Percentiles rank a stretch among this genome's conserved stretches.
Evolutionary conservation across 345 rosid species (phyloP).

Genomic region (Jatropha curcas): DNA sequence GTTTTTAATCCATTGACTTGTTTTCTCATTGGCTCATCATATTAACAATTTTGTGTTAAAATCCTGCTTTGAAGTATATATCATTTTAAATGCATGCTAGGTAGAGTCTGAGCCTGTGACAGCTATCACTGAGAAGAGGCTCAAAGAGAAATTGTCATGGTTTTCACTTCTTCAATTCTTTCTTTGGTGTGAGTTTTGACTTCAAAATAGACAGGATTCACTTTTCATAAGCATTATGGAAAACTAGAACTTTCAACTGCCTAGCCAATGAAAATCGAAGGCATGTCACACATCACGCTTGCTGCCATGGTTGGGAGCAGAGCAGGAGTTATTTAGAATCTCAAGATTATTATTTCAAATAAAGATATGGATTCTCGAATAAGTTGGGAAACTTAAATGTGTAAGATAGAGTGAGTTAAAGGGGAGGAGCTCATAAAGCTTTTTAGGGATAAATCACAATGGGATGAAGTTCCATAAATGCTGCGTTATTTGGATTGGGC

Average conservation of each 20-base stretch:
- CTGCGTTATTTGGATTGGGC: neutral
- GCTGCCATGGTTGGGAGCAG: neutral
- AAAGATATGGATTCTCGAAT: neutral
- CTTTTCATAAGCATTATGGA: neutral
- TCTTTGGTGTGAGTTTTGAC: neutral
- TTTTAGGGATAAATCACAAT: neutral
- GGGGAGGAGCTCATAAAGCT: neutral
- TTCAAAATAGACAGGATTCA: neutral
- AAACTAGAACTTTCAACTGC: neutral
- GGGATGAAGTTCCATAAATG: neutral
- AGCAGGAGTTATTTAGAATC: neutral
- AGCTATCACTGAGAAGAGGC: neutral
- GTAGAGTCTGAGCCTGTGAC: neutral
- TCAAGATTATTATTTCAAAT: neutral
- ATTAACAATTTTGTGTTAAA: neutral
- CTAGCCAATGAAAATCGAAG: neutral
- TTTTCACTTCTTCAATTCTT: constrained; percentile 1
- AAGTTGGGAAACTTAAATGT: neutral
- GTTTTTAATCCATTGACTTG: neutral
- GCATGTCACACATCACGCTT: neutral
- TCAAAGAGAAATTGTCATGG: neutral
- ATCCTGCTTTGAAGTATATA: neutral
- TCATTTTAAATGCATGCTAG: neutral
- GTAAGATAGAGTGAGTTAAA: neutral
- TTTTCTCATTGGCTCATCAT: neutral